Conservation (phyloP, 768 basidiomycete genomes). For the Glaciozyma martinii region DNA sequence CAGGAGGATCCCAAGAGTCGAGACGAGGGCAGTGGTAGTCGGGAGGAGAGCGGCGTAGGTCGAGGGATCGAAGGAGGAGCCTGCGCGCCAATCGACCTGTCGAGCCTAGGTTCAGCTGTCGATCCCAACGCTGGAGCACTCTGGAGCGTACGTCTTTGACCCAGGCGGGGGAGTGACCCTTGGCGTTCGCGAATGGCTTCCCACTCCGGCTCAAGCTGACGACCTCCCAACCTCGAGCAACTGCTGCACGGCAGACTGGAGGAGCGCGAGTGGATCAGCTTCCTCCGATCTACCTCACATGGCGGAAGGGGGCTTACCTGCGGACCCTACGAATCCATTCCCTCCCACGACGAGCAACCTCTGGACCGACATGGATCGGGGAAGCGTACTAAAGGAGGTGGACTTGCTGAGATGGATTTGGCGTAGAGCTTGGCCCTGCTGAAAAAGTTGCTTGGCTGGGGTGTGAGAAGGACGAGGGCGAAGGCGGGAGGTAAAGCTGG, state of each 20-base stretch:
- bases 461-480: no score
- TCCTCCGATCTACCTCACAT: no score
- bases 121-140: not conserved
- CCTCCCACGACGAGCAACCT: no score
- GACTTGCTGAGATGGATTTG: no score
- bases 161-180: slow-evolving; percentile 85
- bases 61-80: slow-evolving; percentile 67
- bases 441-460: no score
- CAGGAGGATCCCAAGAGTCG: slow-evolving; percentile 83
- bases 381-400: no score
- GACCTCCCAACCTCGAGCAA: slow-evolving; percentile 74
- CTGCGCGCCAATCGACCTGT: slow-evolving; percentile 81
- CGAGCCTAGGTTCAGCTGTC: not conserved
- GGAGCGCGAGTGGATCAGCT: no score
- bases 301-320: no score
- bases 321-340: no score
- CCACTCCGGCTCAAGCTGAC: slow-evolving; percentile 88
- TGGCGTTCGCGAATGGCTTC: slow-evolving; percentile 71
- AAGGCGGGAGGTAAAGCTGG: no score
- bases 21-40: slow-evolving; percentile 67
- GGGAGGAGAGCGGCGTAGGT: slow-evolving; percentile 63
- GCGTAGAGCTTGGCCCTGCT: no score
- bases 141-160: slow-evolving; percentile 10
- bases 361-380: no score
- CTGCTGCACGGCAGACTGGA: slow-evolving; percentile 64